phyloP scores from a whole-genome alignment of 2,329 filamentous ascomycete species.

The Colletotrichum tanaceti region DNA sequence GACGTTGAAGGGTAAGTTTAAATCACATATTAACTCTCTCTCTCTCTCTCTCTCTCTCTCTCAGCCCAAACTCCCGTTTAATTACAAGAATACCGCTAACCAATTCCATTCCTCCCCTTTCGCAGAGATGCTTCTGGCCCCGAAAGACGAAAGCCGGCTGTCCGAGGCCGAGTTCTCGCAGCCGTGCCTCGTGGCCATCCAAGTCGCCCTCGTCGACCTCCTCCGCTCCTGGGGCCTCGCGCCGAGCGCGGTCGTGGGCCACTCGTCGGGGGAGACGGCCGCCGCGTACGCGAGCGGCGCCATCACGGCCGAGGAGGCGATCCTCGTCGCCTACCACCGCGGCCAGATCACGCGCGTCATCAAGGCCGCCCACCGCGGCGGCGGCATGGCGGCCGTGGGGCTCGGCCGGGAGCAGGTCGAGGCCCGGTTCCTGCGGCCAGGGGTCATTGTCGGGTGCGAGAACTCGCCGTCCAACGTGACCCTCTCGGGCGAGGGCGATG shows the following conservation, averaged over 20 bases:
- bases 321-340: slow-evolving; percentile 51
- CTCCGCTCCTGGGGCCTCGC: slow-evolving; percentile 47
- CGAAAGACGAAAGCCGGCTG: slow-evolving; percentile 16
- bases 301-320: slow-evolving; percentile 47
- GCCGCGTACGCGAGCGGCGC: slow-evolving; percentile 52
- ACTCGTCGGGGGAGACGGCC: slow-evolving; percentile 56
- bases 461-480: slow-evolving; percentile 66
- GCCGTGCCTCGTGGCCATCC: slow-evolving; percentile 59
- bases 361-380: slow-evolving; percentile 44
- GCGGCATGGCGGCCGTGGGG: slow-evolving; percentile 68
- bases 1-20: slow-evolving; percentile 39
- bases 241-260: slow-evolving; percentile 50
- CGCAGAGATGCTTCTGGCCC: slow-evolving; percentile 32
- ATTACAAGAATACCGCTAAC: no score
- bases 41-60: no score
- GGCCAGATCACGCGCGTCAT: slow-evolving; percentile 45
- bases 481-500: slow-evolving; percentile 50
- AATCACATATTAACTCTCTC: no score
- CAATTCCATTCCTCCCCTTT: no score
- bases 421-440: slow-evolving; percentile 47
- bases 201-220: slow-evolving; percentile 58
- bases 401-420: slow-evolving; percentile 48
- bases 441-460: slow-evolving; percentile 54
- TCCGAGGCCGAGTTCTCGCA: slow-evolving; percentile 56
- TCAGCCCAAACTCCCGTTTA: no score